Base-by-base conservation (phyloP, 345 rosid genomes). In the Nasturtium officinale region DNA sequence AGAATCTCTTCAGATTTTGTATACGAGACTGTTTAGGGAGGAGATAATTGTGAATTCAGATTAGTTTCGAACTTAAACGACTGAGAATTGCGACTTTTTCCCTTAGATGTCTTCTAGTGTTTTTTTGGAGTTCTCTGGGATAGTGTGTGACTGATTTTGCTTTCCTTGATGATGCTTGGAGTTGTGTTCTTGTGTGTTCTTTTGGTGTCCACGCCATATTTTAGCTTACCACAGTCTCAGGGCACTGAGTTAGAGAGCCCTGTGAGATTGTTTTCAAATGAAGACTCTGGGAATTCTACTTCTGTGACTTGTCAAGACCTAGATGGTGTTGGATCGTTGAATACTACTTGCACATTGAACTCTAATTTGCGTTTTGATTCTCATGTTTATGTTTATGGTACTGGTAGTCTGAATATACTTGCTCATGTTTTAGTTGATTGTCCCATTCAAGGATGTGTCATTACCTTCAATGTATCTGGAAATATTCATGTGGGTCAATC, bases 281-380 rank as follows among this genome's bases (percentile, higher is more conserved):
- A 66, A 70, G 79, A 48, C 74, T 76, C 78, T 60, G 52, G 72
- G 40, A 73, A 57, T 55, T 73, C 38, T 38, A 55, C 68, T 26
- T 45, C 21, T 13, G 57, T 73, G 65, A 76, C 78, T 30, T 94
- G 98, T 56, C 88, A 80, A 65, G 93, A 87, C 73, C 78, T 95
- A 32, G 86, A 75, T 64, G 99, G 99, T 61, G 95, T 91, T 64
- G 99, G 99, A 77, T 88, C 90, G 5, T 81, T 95, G 68, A 78
- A 95, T 81, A 88, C 96, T 6, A 89, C 96, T 6, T 95, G 99
- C 75, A 81, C 85, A 78, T 77, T 91, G 55, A 89, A 83, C 73
- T 86, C 96, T 50, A 84, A 91, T 80, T 76, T 89, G 85, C 76
- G 72, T 64, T 71, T 87, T 48, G 78, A 77, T 74, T 86, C 91